Conservation (phyloP, 495 filamentous ascomycete species). For the Glonium stellatum region DNA sequence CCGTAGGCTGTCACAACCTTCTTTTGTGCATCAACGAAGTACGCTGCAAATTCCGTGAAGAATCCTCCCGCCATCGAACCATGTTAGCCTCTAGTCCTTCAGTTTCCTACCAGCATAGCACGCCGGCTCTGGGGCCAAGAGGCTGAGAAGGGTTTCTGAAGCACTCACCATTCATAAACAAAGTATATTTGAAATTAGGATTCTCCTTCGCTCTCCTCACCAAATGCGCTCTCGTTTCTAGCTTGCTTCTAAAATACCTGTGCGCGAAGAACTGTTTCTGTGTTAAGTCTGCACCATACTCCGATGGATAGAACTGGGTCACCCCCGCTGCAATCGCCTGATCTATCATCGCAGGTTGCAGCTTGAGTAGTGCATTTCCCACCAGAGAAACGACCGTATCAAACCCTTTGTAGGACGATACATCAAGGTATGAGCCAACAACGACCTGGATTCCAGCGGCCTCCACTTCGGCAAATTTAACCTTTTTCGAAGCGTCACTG, state of each 20-base stretch:
- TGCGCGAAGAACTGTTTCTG: conserved; percentile 10
- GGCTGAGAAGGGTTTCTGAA: not conserved
- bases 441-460: conserved; percentile 10
- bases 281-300: conserved; percentile 35
- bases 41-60: not conserved
- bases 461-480: conserved; percentile 12
- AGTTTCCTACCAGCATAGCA: conserved; percentile 10
- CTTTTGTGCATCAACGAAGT: not conserved
- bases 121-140: conserved; percentile 2
- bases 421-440: conserved; percentile 4
- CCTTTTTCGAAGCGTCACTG: conserved; percentile 8
- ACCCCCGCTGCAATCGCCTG: conserved; percentile 34
- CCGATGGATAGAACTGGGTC: conserved; percentile 35
- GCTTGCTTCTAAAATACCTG: conserved; percentile 12
- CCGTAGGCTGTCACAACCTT: not conserved
- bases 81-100: conserved; percentile 4
- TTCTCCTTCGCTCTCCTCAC: not conserved
- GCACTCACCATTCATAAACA: conserved; percentile 7
- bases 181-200: conserved; percentile 11
- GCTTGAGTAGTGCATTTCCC: conserved; percentile 11
- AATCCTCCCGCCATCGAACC: not conserved
- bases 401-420: conserved; percentile 12
- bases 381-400: conserved; percentile 12
- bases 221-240: conserved; percentile 8
- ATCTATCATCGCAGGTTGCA: conserved; percentile 31